Evolutionary conservation across 176 grass and related monocot species (phyloP).

Genomic region (Triticum monococcum): DNA sequence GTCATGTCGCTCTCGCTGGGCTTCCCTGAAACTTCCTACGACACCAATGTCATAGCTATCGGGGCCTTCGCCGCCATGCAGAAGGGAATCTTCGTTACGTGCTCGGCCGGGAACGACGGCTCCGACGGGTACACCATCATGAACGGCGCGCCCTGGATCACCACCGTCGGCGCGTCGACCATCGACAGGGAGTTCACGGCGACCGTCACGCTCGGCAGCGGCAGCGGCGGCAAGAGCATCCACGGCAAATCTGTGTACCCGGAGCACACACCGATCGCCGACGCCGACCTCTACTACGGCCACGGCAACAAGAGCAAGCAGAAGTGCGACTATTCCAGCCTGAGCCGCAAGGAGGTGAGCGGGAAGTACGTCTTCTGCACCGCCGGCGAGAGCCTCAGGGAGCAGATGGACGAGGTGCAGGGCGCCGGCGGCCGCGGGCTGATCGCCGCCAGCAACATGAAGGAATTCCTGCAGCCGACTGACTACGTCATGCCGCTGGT

Average conservation of each 20-base stretch:
- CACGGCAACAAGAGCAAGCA: constrained; percentile 34
- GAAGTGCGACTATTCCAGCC: constrained; percentile 31
- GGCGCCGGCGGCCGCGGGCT: constrained; percentile 44
- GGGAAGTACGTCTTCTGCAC: constrained; percentile 67
- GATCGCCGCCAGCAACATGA: constrained; percentile 40
- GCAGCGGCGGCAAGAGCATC: constrained; percentile 14
- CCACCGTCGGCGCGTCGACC: constrained; percentile 58
- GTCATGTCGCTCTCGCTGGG: constrained; percentile 65
- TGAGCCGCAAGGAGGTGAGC: constrained; percentile 37
- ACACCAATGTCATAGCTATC: constrained; percentile 56
- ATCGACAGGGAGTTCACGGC: constrained; percentile 65
- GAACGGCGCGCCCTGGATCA: constrained; percentile 71
- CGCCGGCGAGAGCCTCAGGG: neutral
- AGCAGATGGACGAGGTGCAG: constrained; percentile 50
- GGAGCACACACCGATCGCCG: neutral
- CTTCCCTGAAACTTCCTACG: constrained; percentile 45
- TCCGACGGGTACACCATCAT: constrained; percentile 41
- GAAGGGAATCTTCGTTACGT: constrained; percentile 51
- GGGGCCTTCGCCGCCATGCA: constrained; percentile 57
- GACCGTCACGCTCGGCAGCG: constrained; percentile 44
- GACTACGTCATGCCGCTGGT: constrained; percentile 45
- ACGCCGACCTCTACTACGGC: constrained; percentile 47
- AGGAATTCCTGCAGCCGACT: constrained; percentile 19
- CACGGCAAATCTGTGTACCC: constrained; percentile 61
- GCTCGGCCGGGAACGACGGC: constrained; percentile 64